These are phyloP conservation scores for Diaporthe vexans DNA, from an alignment of 2,329 filamentous ascomycete genomes.

Conservation along the genomic window DNA sequence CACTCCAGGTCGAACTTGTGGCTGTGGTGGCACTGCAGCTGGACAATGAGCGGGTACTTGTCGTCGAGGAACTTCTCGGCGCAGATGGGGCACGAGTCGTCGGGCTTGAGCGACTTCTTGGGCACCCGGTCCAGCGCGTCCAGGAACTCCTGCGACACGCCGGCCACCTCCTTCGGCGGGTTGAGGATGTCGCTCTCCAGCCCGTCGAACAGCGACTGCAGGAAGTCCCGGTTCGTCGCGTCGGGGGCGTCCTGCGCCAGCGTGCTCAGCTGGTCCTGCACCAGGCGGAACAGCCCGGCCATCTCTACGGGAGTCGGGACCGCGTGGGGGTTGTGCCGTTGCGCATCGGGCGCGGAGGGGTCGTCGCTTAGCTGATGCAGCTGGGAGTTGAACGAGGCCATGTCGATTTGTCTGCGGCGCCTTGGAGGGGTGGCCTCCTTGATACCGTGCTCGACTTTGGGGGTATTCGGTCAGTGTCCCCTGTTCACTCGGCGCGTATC, in stretches of 20 bases:
- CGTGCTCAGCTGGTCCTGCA: slow-evolving; percentile 71
- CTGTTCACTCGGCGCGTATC: slow-evolving; percentile 14
- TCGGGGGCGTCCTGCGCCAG: slow-evolving; percentile 64
- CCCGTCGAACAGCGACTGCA: slow-evolving; percentile 61
- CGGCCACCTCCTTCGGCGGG: slow-evolving; percentile 65
- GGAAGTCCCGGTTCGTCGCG: slow-evolving; percentile 62
- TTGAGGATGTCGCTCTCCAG: slow-evolving; percentile 66
- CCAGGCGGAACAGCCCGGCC: slow-evolving; percentile 68
- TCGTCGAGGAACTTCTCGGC: slow-evolving; percentile 74
- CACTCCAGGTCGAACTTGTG: slow-evolving; percentile 78
- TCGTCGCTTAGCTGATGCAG: slow-evolving; percentile 62
- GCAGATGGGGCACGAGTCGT: slow-evolving; percentile 74
- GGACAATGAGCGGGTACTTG: slow-evolving; percentile 72
- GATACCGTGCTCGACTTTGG: slow-evolving; percentile 75
- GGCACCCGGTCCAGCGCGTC: slow-evolving; percentile 71
- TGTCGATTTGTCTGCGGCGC: slow-evolving; percentile 70
- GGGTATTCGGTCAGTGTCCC: slow-evolving; percentile 21
- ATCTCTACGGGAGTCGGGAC: slow-evolving; percentile 73
- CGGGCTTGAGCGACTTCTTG: slow-evolving; percentile 62
- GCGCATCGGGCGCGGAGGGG: slow-evolving; percentile 50
- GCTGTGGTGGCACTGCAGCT: slow-evolving; percentile 71
- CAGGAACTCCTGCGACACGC: slow-evolving; percentile 71
- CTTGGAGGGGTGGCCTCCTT: slow-evolving; percentile 57
- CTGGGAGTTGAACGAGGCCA: slow-evolving; percentile 73
- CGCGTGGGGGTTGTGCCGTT: slow-evolving; percentile 67